Evolutionary conservation across 1,284 basidiomycete species (phyloP).

Genomic region (Heterobasidion parviporum): DNA sequence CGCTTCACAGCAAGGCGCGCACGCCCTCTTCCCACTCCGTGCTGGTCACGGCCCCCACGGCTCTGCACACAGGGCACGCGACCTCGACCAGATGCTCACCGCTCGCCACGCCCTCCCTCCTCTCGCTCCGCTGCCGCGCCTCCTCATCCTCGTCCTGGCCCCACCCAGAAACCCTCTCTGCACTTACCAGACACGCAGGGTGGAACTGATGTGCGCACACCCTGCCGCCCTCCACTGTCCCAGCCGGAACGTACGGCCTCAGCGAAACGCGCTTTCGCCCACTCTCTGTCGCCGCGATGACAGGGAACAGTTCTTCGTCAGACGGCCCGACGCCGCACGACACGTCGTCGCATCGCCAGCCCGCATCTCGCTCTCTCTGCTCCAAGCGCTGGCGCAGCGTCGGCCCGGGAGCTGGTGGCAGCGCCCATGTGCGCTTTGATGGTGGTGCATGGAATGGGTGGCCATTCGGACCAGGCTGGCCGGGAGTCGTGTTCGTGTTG

Average conservation of each 20-base stretch:
- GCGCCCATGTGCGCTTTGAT: conserved; percentile 22
- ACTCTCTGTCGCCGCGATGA: conserved; percentile 17
- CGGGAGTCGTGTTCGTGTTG: background rate
- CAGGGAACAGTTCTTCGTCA: conserved; percentile 57
- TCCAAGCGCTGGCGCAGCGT: conserved; percentile 64
- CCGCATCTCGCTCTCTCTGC: conserved; percentile 56
- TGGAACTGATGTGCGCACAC: conserved; percentile 64
- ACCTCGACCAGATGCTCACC: conserved; percentile 40
- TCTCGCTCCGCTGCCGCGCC: conserved; percentile 7
- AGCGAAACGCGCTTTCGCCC: conserved; percentile 20
- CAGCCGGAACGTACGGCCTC: conserved; percentile 17
- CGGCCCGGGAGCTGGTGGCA: conserved; percentile 29
- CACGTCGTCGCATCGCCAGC: conserved; percentile 58
- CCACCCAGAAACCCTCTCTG: conserved; percentile 58
- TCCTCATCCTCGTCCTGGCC: conserved; percentile 39
- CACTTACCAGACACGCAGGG: conserved; percentile 61
- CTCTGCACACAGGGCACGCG: conserved; percentile 60
- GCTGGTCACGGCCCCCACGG: conserved; percentile 44
- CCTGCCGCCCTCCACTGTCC: conserved; percentile 12
- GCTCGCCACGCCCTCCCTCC: conserved; percentile 17
- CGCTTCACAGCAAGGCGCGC: conserved; percentile 4
- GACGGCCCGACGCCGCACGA: conserved; percentile 67
- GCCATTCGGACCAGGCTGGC: background rate
- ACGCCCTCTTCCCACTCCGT: conserved; percentile 54
- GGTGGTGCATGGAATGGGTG: background rate